Conservation (phyloP, 495 filamentous ascomycete species). For the Trichodelitschia bisporula region DNA sequence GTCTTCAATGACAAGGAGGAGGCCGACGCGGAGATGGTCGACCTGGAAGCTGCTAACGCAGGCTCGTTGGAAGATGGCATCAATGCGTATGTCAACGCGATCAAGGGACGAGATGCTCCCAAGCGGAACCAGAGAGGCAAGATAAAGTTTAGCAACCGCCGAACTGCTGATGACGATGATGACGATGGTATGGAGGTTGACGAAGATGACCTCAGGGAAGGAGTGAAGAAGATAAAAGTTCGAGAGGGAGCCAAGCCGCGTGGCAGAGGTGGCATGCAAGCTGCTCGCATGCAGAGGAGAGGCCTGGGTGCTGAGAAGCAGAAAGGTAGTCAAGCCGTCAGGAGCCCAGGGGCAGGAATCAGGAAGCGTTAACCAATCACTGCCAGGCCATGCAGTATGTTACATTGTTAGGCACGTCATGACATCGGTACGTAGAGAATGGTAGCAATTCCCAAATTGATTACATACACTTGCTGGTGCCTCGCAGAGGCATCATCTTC, state of each 20-base stretch:
- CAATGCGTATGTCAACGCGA: constrained; percentile 76
- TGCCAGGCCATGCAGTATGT: not conserved
- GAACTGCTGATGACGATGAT: constrained; percentile 30
- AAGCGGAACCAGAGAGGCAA: constrained; percentile 61
- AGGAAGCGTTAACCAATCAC: not conserved
- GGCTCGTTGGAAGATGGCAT: constrained; percentile 32
- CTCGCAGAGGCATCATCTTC: too few species aligned
- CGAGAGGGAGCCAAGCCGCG: not conserved
- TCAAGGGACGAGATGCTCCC: constrained; percentile 61
- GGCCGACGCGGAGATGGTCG: constrained; percentile 24
- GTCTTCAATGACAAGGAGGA: constrained; percentile 32
- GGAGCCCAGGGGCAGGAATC: not conserved
- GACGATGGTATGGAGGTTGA: constrained; percentile 48
- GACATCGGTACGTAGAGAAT: not conserved
- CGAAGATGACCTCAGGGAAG: constrained; percentile 23
- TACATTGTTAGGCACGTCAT: not conserved
- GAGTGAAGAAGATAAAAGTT: not conserved
- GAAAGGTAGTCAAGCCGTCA: not conserved
- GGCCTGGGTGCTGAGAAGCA: not conserved
- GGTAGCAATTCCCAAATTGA: too few species aligned
- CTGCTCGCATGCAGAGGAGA: not conserved
- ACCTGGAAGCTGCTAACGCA: constrained; percentile 29
- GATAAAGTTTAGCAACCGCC: constrained; percentile 61
- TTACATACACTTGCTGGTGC: too few species aligned
- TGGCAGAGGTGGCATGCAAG: not conserved